phyloP scores from a whole-genome alignment of 208 protist species.

The Leishmania turanica region DNA sequence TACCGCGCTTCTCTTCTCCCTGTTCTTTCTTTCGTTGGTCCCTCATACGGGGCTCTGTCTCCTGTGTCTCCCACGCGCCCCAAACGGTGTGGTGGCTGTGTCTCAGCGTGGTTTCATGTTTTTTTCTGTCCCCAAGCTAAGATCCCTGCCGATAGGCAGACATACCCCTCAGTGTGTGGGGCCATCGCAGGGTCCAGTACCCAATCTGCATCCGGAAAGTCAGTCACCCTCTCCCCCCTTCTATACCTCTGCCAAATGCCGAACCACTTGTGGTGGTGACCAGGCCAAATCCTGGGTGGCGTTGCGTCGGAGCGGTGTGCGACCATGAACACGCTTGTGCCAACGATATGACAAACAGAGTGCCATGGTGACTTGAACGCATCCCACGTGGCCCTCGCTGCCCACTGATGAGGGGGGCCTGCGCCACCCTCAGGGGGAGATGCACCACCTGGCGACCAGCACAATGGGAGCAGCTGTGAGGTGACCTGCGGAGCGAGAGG shows the following conservation, averaged over 20 bases:
- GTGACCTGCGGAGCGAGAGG: neutral
- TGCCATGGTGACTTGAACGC: too few relatives aligned
- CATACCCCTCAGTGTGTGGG: too few relatives aligned
- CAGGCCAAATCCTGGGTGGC: neutral
- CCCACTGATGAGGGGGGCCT: neutral
- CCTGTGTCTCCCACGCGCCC: neutral
- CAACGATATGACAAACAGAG: neutral
- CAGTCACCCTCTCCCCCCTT: too few relatives aligned
- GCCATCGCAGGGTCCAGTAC: too few relatives aligned
- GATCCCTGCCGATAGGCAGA: too few relatives aligned
- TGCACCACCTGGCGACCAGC: neutral
- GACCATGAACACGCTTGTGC: neutral
- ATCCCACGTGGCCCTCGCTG: neutral
- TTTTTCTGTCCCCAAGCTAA: too few relatives aligned
- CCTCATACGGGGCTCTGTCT: neutral
- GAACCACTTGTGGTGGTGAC: too few relatives aligned
- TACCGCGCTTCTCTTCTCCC: neutral
- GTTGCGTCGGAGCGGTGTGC: neutral
- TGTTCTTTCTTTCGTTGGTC: neutral
- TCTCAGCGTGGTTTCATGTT: too few relatives aligned
- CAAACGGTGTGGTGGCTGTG: too few relatives aligned
- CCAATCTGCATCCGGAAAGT: too few relatives aligned
- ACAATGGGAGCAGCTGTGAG: neutral
- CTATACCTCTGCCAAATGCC: too few relatives aligned
- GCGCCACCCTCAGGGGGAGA: too few relatives aligned